Evolutionary conservation across 1,139 yeast species (phyloP).

Genomic region (Taphrina wiesneri): DNA sequence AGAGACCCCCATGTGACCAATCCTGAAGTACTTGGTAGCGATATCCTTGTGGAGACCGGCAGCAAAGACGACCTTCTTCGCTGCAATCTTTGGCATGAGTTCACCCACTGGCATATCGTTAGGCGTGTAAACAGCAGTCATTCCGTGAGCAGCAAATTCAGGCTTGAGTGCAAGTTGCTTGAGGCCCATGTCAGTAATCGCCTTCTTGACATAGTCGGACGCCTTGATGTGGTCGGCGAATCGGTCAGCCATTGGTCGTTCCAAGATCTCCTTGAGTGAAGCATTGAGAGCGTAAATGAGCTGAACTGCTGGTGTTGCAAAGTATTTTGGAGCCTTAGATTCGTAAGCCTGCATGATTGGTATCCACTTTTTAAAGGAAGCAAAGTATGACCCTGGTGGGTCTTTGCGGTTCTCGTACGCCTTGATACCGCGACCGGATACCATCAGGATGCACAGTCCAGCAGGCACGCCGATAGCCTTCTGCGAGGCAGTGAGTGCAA

Average conservation of each 20-base stretch:
- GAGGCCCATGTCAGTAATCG: conserved; percentile 59
- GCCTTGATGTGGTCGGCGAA: conserved; percentile 63
- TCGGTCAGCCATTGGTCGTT: conserved; percentile 59
- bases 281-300: conserved; percentile 77
- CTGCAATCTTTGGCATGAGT: conserved; percentile 58
- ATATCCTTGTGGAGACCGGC: conserved; percentile 87
- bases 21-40: conserved; percentile 80
- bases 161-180: conserved; percentile 63
- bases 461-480: conserved; percentile 95
- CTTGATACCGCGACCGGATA: conserved; percentile 74
- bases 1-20: conserved; percentile 91
- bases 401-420: conserved; percentile 55
- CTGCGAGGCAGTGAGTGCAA: conserved; percentile 86
- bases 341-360: conserved; percentile 90
- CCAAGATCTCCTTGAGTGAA: conserved; percentile 71
- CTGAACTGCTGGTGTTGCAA: conserved; percentile 93
- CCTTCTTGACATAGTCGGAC: conserved; percentile 66
- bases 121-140: conserved; percentile 84
- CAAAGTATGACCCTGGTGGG: conserved; percentile 65
- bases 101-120: conserved; percentile 69
- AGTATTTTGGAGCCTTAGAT: conserved; percentile 76
- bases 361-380: conserved; percentile 79
- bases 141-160: conserved; percentile 77
- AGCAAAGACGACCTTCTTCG: conserved; percentile 78
- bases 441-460: conserved; percentile 77